Percentiles rank a stretch among this genome's conserved stretches.
These are phyloP conservation scores for Bathelium albidoporum DNA, from an alignment of 495 filamentous ascomycete genomes.

Conservation along the genomic window DNA sequence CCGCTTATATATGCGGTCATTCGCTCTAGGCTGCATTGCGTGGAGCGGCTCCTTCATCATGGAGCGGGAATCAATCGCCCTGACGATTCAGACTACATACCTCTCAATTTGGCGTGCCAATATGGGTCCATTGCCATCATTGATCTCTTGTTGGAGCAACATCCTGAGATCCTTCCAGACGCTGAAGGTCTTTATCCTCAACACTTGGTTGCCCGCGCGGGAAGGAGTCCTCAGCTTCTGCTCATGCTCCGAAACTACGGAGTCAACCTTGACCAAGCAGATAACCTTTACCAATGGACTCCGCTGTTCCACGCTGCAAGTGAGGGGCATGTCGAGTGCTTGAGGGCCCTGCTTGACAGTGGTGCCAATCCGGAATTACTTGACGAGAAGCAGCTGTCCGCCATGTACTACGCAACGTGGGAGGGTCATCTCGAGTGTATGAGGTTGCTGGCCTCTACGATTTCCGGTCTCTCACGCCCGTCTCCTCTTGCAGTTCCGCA, in stretches of 20 bases:
- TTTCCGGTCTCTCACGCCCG: neutral
- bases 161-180: slow-evolving; percentile 71
- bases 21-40: slow-evolving; percentile 67
- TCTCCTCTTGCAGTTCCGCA: slow-evolving; percentile 35
- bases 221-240: slow-evolving; percentile 65
- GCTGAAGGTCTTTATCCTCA: slow-evolving; percentile 97
- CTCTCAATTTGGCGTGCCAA: slow-evolving; percentile 88
- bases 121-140: slow-evolving; percentile 77
- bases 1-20: slow-evolving; percentile 91
- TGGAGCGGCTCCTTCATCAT: slow-evolving; percentile 58
- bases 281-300: slow-evolving; percentile 96
- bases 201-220: slow-evolving; percentile 88
- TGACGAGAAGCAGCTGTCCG: slow-evolving; percentile 86
- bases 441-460: slow-evolving; percentile 50
- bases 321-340: slow-evolving; percentile 84
- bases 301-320: slow-evolving; percentile 92
- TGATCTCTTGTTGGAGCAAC: slow-evolving; percentile 66
- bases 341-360: slow-evolving; percentile 64
- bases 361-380: slow-evolving; percentile 63
- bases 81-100: slow-evolving; percentile 82
- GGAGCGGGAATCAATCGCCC: slow-evolving; percentile 71
- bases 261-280: slow-evolving; percentile 82
- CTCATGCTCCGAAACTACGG: slow-evolving; percentile 73
- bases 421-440: slow-evolving; percentile 95
- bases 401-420: slow-evolving; percentile 98